These are phyloP conservation scores for Alternaria sp. DNA, from an alignment of 2,329 filamentous ascomycete species.

Conservation along the genomic window DNA sequence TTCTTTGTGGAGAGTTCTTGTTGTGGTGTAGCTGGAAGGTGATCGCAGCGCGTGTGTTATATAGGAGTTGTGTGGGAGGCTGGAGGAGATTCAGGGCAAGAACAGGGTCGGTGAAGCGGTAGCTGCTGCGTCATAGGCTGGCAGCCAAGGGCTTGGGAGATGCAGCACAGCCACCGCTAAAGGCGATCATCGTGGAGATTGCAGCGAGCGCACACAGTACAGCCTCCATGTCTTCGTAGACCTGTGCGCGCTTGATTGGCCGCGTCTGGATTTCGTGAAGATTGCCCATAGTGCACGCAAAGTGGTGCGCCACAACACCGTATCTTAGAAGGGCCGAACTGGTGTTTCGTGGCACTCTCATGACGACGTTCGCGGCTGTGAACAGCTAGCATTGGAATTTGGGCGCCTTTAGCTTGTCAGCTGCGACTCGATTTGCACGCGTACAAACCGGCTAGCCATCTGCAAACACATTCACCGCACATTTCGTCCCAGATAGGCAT, in stretches of 20 bases:
- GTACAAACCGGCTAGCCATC: background rate
- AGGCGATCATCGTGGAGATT: background rate
- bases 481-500: background rate
- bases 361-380: background rate
- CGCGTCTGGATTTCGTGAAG: background rate
- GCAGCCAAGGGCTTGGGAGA: slow-evolving; percentile 14
- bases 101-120: slow-evolving; percentile 12
- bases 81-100: slow-evolving; percentile 13
- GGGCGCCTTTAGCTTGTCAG: background rate
- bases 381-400: background rate
- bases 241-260: background rate
- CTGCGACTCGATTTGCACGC: background rate
- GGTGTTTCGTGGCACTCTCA: background rate
- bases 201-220: background rate
- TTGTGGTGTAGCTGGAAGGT: slow-evolving; percentile 4
- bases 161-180: slow-evolving; percentile 7
- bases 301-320: slow-evolving; percentile 1
- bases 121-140: slow-evolving; percentile 10
- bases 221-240: background rate
- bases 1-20: slow-evolving; percentile 2
- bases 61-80: slow-evolving; percentile 18
- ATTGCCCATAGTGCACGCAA: background rate
- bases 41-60: slow-evolving; percentile 10
- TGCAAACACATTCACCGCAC: background rate
- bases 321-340: background rate